Conservation (phyloP, 2,329 filamentous ascomycete species). For the Cylindrodendrum hubeiense region DNA sequence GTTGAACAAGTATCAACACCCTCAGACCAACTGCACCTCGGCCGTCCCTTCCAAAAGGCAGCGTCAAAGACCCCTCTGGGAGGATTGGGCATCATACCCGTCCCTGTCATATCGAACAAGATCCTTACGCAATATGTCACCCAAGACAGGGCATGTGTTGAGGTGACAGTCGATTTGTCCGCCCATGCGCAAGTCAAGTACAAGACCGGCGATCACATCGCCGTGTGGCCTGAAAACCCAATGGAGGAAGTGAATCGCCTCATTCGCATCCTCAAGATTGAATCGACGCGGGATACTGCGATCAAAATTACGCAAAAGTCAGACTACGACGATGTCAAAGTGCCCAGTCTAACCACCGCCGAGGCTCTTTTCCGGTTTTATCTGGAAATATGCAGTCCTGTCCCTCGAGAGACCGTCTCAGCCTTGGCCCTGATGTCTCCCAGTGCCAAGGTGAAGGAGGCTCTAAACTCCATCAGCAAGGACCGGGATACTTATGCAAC, state of each 20-base stretch:
- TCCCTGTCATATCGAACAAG: background rate
- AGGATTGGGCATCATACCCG: slow-evolving; percentile 9
- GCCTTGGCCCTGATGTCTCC: slow-evolving; percentile 12
- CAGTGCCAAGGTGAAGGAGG: background rate
- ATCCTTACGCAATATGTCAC: slow-evolving; percentile 12
- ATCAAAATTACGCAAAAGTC: slow-evolving; percentile 9
- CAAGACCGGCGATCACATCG: slow-evolving; percentile 26
- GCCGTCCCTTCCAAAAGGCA: slow-evolving; percentile 13
- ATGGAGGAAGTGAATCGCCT: slow-evolving; percentile 8
- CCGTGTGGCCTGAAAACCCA: slow-evolving; percentile 24
- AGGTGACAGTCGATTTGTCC: slow-evolving; percentile 18
- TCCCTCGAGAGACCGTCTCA: slow-evolving; percentile 14
- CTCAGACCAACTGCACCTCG: background rate
- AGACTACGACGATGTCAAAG: slow-evolving; percentile 16
- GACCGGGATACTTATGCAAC: slow-evolving; percentile 2
- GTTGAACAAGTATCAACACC: background rate
- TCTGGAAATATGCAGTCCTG: slow-evolving; percentile 21
- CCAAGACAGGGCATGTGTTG: slow-evolving; percentile 19
- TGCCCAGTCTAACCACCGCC: slow-evolving; percentile 4
- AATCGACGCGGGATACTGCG: background rate
- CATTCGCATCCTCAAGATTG: background rate
- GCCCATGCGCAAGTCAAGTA: slow-evolving; percentile 20
- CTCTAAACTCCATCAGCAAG: slow-evolving; percentile 4
- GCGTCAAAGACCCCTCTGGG: background rate
- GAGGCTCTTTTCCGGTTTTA: slow-evolving; percentile 18